These are phyloP conservation scores for Trifolium dubium DNA, from an alignment of 306 rosid species.

Conservation along the genomic window DNA sequence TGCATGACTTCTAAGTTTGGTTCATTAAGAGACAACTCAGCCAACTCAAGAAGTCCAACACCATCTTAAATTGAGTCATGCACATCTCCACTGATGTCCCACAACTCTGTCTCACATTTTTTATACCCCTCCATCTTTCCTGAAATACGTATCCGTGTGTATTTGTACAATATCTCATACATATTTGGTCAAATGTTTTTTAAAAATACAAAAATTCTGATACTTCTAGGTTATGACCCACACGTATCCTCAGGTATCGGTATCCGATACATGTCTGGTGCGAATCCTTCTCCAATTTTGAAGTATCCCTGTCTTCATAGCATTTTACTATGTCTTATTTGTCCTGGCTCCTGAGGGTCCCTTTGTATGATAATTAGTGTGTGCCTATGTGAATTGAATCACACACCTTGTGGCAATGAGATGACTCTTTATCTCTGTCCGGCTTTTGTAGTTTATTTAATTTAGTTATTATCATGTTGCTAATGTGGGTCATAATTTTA, in stretches of 20 bases:
- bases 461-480: conserved; percentile 7
- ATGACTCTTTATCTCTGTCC: conserved; percentile 15
- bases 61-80: not conserved
- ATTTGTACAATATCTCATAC: not conserved
- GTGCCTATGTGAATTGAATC: not conserved
- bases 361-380: conserved; percentile 16
- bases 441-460: conserved; percentile 33
- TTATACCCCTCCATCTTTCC: not conserved
- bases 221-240: not conserved
- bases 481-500: conserved; percentile 37
- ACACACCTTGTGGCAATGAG: conserved; percentile 14
- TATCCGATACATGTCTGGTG: not conserved
- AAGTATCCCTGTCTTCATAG: not conserved
- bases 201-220: not conserved
- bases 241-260: not conserved
- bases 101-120: not conserved
- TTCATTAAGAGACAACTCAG: not conserved
- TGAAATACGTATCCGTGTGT: not conserved
- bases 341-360: not conserved
- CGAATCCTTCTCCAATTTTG: not conserved
- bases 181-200: not conserved
- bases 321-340: conserved; percentile 20
- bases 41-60: not conserved
- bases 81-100: not conserved
- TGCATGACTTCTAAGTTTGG: not conserved